These are phyloP conservation scores for Sambucus nigra DNA, from an alignment of 129 eudicot genomes.

Conservation along the genomic window DNA sequence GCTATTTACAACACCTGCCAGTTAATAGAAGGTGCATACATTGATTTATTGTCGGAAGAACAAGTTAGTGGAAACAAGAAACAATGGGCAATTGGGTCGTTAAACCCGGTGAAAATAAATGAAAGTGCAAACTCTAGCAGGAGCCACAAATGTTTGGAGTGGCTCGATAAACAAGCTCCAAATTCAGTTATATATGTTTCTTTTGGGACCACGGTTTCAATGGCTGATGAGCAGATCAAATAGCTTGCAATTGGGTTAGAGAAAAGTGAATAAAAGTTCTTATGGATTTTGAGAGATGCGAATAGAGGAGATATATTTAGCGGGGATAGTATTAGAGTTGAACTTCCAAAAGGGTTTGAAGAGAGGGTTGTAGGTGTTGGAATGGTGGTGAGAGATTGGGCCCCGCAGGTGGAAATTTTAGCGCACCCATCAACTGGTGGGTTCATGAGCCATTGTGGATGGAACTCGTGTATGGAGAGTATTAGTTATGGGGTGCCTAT, in stretches of 20 bases:
- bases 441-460: conserved; percentile 64
- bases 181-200: conserved; percentile 52
- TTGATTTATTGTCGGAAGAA: conserved; percentile 24
- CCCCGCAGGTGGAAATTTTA: conserved; percentile 45
- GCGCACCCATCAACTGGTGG: conserved; percentile 44
- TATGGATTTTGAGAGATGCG: conserved; percentile 53
- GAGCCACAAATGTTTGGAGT: conserved; percentile 34
- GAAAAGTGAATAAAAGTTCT: conserved; percentile 35
- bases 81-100: conserved; percentile 60
- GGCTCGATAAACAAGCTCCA: conserved; percentile 61
- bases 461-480: conserved; percentile 56
- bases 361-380: conserved; percentile 31
- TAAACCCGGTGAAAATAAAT: conserved; percentile 31
- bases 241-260: conserved; percentile 65
- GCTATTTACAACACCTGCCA: conserved; percentile 32
- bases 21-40: conserved; percentile 31
- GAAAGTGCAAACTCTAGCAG: background rate
- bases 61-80: conserved; percentile 16
- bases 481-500: conserved; percentile 38
- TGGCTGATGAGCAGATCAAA: conserved; percentile 36
- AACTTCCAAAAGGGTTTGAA: conserved; percentile 39
- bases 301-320: conserved; percentile 31
- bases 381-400: conserved; percentile 52
- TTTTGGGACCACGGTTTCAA: conserved; percentile 46
- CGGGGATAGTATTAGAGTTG: conserved; percentile 5